phyloP scores from a whole-genome alignment of 768 basidiomycete genomes.

The Russula earlei region DNA sequence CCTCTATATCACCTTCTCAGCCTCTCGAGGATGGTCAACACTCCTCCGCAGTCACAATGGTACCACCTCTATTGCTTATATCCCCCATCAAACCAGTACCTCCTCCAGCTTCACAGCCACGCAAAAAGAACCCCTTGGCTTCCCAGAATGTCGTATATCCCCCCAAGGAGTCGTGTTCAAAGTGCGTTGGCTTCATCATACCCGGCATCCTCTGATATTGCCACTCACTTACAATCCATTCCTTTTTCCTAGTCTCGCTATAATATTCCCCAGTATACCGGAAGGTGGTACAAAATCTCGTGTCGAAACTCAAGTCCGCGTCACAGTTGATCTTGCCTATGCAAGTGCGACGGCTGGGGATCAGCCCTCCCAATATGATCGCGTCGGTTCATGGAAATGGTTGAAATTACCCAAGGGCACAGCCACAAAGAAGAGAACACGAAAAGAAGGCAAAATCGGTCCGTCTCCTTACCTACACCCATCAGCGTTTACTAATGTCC shows the following conservation, averaged over 20 bases:
- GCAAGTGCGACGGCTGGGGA: conserved; percentile 50
- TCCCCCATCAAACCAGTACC: conserved; percentile 55
- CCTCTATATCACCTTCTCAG: not conserved
- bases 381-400: conserved; percentile 88
- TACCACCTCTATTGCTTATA: conserved; percentile 28
- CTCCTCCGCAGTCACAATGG: not conserved
- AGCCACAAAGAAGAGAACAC: conserved; percentile 73
- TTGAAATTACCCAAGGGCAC: conserved; percentile 72
- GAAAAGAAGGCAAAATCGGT: conserved; percentile 82
- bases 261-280: conserved; percentile 78
- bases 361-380: conserved; percentile 52
- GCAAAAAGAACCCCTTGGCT: conserved; percentile 43
- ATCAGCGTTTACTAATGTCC: not conserved
- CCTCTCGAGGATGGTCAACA: not conserved
- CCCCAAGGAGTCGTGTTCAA: conserved; percentile 65
- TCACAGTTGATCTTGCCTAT: conserved; percentile 71
- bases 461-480: conserved; percentile 16
- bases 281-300: conserved; percentile 79
- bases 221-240: not conserved
- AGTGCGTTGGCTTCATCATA: conserved; percentile 36
- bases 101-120: conserved; percentile 50
- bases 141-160: conserved; percentile 60
- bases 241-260: conserved; percentile 53
- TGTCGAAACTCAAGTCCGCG: conserved; percentile 91
- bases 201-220: not conserved